A percentile compares a stretch with the other conserved stretches of the same genome.
phyloP scores from a whole-genome alignment of 371 early-diverging fungal genomes.

The Rhizopus delemar region DNA sequence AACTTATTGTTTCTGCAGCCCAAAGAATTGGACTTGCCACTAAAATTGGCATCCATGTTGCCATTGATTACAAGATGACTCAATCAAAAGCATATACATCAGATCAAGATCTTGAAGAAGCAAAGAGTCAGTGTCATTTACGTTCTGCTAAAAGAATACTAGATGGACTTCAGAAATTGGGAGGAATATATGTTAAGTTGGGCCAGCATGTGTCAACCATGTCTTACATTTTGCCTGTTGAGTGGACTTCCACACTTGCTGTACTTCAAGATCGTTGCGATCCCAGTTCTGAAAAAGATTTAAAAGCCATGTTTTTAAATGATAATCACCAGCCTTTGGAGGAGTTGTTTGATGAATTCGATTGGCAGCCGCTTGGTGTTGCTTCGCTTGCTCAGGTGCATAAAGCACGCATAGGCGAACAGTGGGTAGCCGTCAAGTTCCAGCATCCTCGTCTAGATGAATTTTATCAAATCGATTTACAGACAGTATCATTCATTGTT shows the following conservation, averaged over 20 bases:
- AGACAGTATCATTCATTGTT: constrained; percentile 67
- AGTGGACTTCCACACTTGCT: constrained; percentile 87
- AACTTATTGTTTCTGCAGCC: constrained; percentile 44
- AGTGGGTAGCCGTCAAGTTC: constrained; percentile 86
- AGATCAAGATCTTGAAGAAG: constrained; percentile 42
- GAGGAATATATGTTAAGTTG: constrained; percentile 93
- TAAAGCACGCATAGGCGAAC: constrained; percentile 54
- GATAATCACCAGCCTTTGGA: constrained; percentile 69
- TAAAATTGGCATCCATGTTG: constrained; percentile 50
- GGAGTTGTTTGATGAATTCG: constrained; percentile 71
- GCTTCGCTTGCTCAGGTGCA: constrained; percentile 90
- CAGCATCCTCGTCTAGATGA: constrained; percentile 84
- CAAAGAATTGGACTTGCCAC: constrained; percentile 52
- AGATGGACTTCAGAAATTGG: constrained; percentile 59
- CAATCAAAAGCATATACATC: constrained; percentile 45
- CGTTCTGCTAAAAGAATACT: constrained; percentile 63
- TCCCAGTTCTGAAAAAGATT: constrained; percentile 57
- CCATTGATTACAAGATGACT: constrained; percentile 64
- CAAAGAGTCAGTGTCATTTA: constrained; percentile 42
- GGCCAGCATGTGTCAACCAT: constrained; percentile 89
- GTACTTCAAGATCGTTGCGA: constrained; percentile 85
- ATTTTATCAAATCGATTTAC: constrained; percentile 79
- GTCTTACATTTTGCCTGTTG: constrained; percentile 83
- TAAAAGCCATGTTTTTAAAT: constrained; percentile 65
- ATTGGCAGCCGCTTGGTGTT: constrained; percentile 76